These are phyloP conservation scores for Rubia balearica DNA, from an alignment of 305 asterid species.

Conservation along the genomic window DNA sequence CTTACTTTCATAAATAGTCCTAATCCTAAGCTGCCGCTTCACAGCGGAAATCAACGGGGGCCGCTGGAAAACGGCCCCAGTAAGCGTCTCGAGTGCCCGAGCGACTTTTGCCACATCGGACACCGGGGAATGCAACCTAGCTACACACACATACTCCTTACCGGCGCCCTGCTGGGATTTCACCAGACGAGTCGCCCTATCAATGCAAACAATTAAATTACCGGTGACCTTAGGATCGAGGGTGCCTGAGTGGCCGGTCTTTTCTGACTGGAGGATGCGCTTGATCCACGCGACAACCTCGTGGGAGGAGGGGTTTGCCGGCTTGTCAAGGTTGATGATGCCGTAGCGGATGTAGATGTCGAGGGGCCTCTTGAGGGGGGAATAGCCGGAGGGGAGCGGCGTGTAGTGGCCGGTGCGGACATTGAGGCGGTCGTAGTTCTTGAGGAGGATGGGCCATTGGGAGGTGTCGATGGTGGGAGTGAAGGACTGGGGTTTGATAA, in stretches of 20 bases:
- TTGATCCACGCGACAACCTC: constrained; percentile 99
- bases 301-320: constrained; percentile 88
- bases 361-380: constrained; percentile 80
- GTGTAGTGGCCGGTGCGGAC: constrained; percentile 97
- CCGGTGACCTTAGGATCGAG: constrained; percentile 97
- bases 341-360: constrained; percentile 82
- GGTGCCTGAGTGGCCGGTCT: constrained; percentile 95
- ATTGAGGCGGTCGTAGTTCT: constrained; percentile 81
- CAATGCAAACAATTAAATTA: constrained; percentile 83
- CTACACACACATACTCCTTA: constrained; percentile 85
- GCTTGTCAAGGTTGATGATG: constrained; percentile 76
- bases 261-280: constrained; percentile 79
- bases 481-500: constrained; percentile 78
- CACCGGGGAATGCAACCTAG: constrained; percentile 75
- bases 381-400: constrained; percentile 78
- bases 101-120: constrained; percentile 73
- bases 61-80: constrained; percentile 93
- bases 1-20: constrained; percentile 92
- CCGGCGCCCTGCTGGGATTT: constrained; percentile 98
- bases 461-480: constrained; percentile 83
- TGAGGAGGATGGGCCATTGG: constrained; percentile 88
- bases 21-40: constrained; percentile 87
- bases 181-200: constrained; percentile 89
- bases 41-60: constrained; percentile 97
- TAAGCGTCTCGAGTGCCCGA: constrained; percentile 74